phyloP scores from a whole-genome alignment of 352 stramenopile genomes.

The Pythium scleroteichum region DNA sequence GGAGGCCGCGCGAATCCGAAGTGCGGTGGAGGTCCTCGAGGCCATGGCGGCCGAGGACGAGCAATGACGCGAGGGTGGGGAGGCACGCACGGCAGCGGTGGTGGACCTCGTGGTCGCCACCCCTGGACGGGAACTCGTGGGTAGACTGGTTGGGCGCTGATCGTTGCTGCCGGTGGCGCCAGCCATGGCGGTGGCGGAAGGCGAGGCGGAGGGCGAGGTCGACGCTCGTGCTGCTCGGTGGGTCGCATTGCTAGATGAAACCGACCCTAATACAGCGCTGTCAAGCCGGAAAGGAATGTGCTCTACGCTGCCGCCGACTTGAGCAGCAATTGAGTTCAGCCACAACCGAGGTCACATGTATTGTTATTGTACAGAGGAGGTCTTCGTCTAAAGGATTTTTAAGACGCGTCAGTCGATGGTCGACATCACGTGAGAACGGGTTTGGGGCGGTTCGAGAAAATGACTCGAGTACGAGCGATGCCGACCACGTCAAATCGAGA shows the following conservation, averaged over 20 bases:
- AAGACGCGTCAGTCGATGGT: neutral
- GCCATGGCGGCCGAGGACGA: neutral
- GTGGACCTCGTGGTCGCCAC: conserved; percentile 2
- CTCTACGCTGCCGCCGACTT: neutral
- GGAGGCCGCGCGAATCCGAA: neutral
- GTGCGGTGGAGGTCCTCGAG: conserved; percentile 2
- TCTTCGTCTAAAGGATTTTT: neutral
- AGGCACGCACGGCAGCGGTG: neutral
- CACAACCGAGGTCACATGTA: neutral
- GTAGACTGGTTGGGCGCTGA: too few species aligned
- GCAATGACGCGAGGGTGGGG: neutral
- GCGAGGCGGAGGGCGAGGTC: neutral
- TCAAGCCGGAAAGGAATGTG: neutral
- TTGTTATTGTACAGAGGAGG: neutral
- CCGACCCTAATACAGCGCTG: neutral
- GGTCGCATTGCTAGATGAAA: neutral
- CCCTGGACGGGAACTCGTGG: neutral
- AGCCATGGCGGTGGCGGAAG: neutral
- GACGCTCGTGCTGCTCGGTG: neutral
- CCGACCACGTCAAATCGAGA: conserved; percentile 56
- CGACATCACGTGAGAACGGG: conserved; percentile 48
- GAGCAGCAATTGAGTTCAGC: too few species aligned
- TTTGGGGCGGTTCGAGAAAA: conserved; percentile 79
- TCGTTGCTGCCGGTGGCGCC: neutral
- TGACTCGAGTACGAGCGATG: conserved; percentile 70